Conservation (phyloP, 2,329 filamentous ascomycete species). For the Tricladium varicosporioides region DNA sequence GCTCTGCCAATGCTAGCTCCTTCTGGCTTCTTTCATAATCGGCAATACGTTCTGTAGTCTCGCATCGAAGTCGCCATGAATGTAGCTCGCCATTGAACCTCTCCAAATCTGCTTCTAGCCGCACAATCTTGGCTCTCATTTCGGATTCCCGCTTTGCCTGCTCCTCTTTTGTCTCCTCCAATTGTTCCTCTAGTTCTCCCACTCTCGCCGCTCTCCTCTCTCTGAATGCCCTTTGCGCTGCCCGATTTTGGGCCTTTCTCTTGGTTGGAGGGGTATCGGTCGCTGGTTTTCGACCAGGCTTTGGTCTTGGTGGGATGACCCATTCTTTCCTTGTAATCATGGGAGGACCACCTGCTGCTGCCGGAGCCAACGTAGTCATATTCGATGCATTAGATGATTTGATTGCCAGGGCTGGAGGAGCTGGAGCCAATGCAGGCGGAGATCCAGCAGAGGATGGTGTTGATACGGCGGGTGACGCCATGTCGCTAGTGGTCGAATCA, state of each 20-base stretch:
- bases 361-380: conserved; percentile 24
- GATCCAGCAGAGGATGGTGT: conserved; percentile 39
- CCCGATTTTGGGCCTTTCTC: conserved; percentile 90
- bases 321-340: conserved; percentile 79
- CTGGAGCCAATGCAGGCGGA: conserved; percentile 33
- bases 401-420: conserved; percentile 37
- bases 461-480: conserved; percentile 39
- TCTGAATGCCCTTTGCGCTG: conserved; percentile 86
- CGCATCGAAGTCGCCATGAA: conserved; percentile 34
- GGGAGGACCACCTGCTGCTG: conserved; percentile 37
- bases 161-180: conserved; percentile 58
- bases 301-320: conserved; percentile 79
- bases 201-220: conserved; percentile 84
- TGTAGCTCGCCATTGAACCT: conserved; percentile 48
- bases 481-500: conserved; percentile 9
- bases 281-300: conserved; percentile 89
- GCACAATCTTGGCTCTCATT: conserved; percentile 51
- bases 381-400: conserved; percentile 24
- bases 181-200: conserved; percentile 67
- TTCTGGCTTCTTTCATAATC: conserved; percentile 40
- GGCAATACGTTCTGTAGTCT: conserved; percentile 34
- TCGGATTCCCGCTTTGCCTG: conserved; percentile 57
- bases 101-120: conserved; percentile 64
- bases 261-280: conserved; percentile 92
- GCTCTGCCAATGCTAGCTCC: conserved; percentile 41